phyloP scores from a whole-genome alignment of 768 basidiomycete species.

The Phylloporus arenicola region DNA sequence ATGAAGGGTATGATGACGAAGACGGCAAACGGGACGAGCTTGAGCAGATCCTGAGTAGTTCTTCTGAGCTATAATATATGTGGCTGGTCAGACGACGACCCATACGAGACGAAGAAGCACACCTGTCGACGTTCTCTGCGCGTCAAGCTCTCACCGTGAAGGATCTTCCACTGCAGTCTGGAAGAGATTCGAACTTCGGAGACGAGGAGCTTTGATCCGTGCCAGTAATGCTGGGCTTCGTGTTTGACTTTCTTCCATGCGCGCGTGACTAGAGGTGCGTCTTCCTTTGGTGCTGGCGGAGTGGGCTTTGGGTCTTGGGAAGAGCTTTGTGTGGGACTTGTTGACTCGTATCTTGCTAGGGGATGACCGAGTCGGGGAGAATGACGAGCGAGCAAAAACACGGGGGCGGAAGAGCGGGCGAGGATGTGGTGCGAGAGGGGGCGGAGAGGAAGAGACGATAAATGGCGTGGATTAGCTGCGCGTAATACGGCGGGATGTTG shows the following conservation, averaged over 20 bases:
- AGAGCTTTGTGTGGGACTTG: slow-evolving; percentile 15
- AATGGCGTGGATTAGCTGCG: slow-evolving; percentile 21
- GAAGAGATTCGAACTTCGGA: slow-evolving; percentile 90
- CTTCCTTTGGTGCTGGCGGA: slow-evolving; percentile 46
- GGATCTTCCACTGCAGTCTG: slow-evolving; percentile 84
- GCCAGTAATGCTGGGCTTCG: slow-evolving; percentile 95
- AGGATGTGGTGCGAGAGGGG: slow-evolving; percentile 6
- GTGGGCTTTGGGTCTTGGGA: slow-evolving; percentile 41
- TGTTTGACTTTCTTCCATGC: slow-evolving; percentile 94
- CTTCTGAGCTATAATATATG: slow-evolving; percentile 62
- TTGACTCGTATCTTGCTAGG: slow-evolving; percentile 13
- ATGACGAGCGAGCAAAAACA: slow-evolving; percentile 27
- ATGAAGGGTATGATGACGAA: slow-evolving; percentile 97
- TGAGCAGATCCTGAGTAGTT: slow-evolving; percentile 88
- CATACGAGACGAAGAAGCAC: slow-evolving; percentile 10
- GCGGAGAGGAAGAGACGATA: slow-evolving; percentile 2
- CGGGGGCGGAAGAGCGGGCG: slow-evolving; percentile 15
- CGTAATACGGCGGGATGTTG: slow-evolving; percentile 39
- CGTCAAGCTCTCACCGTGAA: slow-evolving; percentile 88
- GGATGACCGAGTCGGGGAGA: slow-evolving; percentile 11
- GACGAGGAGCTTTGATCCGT: slow-evolving; percentile 88
- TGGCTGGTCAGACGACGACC: slow-evolving; percentile 2
- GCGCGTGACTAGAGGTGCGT: slow-evolving; percentile 48
- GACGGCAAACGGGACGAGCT: slow-evolving; percentile 91
- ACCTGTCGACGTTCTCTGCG: slow-evolving; percentile 93